Evolutionary conservation across 1,139 yeast species (phyloP).

Genomic region (Debaryomyces psychrophilus): DNA sequence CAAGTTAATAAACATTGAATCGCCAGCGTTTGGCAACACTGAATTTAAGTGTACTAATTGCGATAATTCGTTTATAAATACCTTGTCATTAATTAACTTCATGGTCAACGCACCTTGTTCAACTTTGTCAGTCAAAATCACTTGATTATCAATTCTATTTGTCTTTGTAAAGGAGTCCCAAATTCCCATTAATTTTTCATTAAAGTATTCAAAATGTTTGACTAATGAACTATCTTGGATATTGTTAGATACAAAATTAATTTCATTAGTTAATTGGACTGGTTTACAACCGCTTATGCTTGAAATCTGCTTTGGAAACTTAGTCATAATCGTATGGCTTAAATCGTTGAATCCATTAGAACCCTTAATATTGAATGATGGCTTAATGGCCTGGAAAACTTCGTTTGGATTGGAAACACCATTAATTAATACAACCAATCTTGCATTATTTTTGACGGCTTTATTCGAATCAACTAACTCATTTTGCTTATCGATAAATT

Average conservation of each 20-base stretch:
- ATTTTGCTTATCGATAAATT: slow-evolving; percentile 30
- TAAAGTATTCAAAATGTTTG: slow-evolving; percentile 36
- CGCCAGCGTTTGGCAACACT: slow-evolving; percentile 19
- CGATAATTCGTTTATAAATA: slow-evolving; percentile 50
- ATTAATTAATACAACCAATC: slow-evolving; percentile 40
- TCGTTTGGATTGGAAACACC: slow-evolving; percentile 40
- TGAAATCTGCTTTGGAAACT: slow-evolving; percentile 22
- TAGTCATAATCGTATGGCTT: slow-evolving; percentile 19
- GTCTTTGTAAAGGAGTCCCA: slow-evolving; percentile 37
- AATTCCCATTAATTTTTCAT: slow-evolving; percentile 33
- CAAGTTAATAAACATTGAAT: slow-evolving; percentile 36
- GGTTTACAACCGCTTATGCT: slow-evolving; percentile 11
- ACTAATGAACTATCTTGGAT: slow-evolving; percentile 24
- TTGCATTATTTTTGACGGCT: slow-evolving; percentile 24
- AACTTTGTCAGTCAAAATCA: slow-evolving; percentile 12
- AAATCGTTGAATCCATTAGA: slow-evolving; percentile 13
- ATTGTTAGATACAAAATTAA: slow-evolving; percentile 31
- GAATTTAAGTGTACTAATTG: slow-evolving; percentile 45
- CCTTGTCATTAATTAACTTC: slow-evolving; percentile 43
- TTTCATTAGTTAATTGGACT: slow-evolving; percentile 36
- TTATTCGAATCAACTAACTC: slow-evolving; percentile 4
- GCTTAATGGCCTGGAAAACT: slow-evolving; percentile 22
- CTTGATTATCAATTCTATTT: slow-evolving; percentile 10
- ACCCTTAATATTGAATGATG: slow-evolving; percentile 24
- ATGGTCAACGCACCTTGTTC: slow-evolving; percentile 16